Base-by-base conservation (phyloP, 106 monocot species). In the Dioscorea dumetorum region DNA sequence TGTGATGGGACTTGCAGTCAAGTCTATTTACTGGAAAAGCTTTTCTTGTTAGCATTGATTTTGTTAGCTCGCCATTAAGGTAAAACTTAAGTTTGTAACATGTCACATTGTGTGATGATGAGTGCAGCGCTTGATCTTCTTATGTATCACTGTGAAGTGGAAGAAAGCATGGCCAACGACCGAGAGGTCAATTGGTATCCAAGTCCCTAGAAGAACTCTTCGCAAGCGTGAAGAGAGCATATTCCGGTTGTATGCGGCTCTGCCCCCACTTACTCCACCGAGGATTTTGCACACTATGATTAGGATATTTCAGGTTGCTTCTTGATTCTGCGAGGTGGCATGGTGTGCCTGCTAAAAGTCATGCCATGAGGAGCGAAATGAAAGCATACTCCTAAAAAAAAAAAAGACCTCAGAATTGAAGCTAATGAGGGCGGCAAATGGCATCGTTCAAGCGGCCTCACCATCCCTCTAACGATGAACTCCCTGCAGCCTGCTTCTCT, bases 161-260 rank as follows among this genome's bases (percentile, higher is more conserved):
- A 76, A 64, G 93, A 99, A 72, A 99, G 89, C 85, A n/a, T 85
- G 92, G n/a, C n/a, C n/a, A n/a, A n/a, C n/a, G n/a, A n/a, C n/a
- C n/a, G n/a, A n/a, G n/a, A n/a, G n/a, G n/a, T n/a, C n/a, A n/a
- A n/a, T n/a, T n/a, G n/a, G n/a, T n/a, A n/a, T n/a, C n/a, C n/a
- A n/a, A n/a, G n/a, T n/a, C n/a, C n/a, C n/a, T n/a, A n/a, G n/a
- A n/a, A n/a, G n/a, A n/a, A n/a, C n/a, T n/a, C n/a, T n/a, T n/a
- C n/a, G n/a, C n/a, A n/a, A n/a, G n/a, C n/a, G n/a, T n/a, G n/a
- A n/a, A n/a, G n/a, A n/a, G n/a, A n/a, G n/a, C n/a, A n/a, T n/a
- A n/a, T n/a, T n/a, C n/a, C n/a, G n/a, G n/a, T n/a, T n/a, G n/a
- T n/a, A n/a, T n/a, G n/a, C n/a, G n/a, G n/a, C n/a, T n/a, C n/a